These are phyloP conservation scores for Colletotrichum higginsianum DNA, from an alignment of 2,329 filamentous ascomycete species.

Conservation along the genomic window DNA sequence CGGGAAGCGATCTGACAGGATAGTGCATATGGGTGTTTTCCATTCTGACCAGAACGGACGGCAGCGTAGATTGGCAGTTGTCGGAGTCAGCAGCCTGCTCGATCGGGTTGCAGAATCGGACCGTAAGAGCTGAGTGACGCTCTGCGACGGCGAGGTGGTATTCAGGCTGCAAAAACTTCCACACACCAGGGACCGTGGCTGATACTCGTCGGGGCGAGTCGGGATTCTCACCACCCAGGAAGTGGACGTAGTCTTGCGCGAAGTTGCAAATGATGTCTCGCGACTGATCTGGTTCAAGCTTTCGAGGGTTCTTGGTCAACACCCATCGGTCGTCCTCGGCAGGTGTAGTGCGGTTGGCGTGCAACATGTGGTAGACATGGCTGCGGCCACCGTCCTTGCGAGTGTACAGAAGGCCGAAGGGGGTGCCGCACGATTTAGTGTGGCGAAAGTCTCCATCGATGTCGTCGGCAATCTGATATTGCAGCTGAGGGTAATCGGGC, in stretches of 20 bases:
- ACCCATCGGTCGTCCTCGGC: slow-evolving; percentile 30
- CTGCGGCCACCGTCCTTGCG: not conserved
- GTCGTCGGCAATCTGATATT: not conserved
- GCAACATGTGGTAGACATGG: slow-evolving; percentile 17
- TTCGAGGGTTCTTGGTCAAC: slow-evolving; percentile 17
- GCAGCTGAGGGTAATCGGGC: not conserved
- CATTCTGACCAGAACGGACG: not conserved
- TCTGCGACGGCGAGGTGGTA: not conserved
- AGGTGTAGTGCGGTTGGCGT: not conserved
- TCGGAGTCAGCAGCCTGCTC: not conserved
- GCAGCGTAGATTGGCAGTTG: not conserved
- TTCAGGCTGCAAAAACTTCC: not conserved
- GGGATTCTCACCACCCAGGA: not conserved
- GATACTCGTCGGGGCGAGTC: not conserved
- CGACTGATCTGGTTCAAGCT: slow-evolving; percentile 27
- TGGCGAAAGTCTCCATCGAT: slow-evolving; percentile 2
- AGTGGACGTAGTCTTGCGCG: not conserved
- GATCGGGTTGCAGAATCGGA: slow-evolving; percentile 2
- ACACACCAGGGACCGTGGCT: slow-evolving; percentile 21
- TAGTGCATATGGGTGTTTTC: slow-evolving; percentile 12
- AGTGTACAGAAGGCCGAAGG: slow-evolving; percentile 23
- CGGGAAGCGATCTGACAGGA: slow-evolving; percentile 15
- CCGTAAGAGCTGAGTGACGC: slow-evolving; percentile 1
- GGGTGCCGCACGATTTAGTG: slow-evolving; percentile 29
- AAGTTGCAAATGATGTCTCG: slow-evolving; percentile 15